Base-by-base conservation (phyloP, 148 eudicot species). In the Mesembryanthemum crystallinum region DNA sequence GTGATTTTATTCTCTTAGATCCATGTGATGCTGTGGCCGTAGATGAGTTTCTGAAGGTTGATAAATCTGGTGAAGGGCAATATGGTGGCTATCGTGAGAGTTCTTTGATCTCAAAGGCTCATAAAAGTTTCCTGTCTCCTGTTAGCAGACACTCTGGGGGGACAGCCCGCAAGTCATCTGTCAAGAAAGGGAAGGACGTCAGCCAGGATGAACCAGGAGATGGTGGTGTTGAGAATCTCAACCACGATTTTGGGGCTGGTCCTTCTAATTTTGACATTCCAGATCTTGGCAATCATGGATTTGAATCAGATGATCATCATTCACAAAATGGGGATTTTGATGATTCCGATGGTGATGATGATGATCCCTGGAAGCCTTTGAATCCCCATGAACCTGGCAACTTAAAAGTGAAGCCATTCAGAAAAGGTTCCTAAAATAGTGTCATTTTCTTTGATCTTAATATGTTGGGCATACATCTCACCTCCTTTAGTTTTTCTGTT, bases 361-460 rank as follows among this genome's bases (percentile, higher is more conserved):
- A 90, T 35, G 97, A 95, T 86, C 97, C 99, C 32, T 95, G 99
- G 99, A 87, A 89, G 81, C 92, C 90, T 69, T 71, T 92, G 80
- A 92, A 95, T 79, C 97, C 97, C 58, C 92, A 92, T 87, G 97
- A 92, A 79, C 90, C 83, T 17, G 99, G 99, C 65, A 89, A 81
- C 78, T 80, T 95, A 81, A 89, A 86, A 87, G 87, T 90, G 58
- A 92, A 89, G 85, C 94, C 97, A 67, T 95, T 88, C 80, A 88
- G 70, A 82, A 92, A 86, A 88, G 92, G 97, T 94, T 75, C 51
- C 43, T 78, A 23, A 29, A 68, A 58, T 60, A 28, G 67, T 73
- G 29, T 72, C 65, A 24, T 70, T 73, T 1, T 60, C 25, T 47
- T 28, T 29, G 18, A 49, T 60, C 33, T 49, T 59, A 45, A 42